phyloP scores from a whole-genome alignment of 495 filamentous ascomycete species.

The Penicillium bovifimosum region DNA sequence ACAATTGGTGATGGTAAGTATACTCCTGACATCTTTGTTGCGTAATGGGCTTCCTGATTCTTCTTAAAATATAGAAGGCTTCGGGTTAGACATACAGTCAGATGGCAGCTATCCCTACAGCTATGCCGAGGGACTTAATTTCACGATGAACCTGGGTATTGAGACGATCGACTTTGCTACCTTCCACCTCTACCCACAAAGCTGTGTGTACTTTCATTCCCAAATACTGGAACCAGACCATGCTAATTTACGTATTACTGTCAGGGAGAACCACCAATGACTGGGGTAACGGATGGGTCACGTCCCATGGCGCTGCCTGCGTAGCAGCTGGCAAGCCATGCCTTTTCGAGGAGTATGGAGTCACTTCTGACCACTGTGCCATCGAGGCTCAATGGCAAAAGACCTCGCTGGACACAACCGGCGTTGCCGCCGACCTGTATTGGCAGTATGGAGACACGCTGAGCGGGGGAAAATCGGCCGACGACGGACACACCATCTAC shows the following conservation, averaged over 20 bases:
- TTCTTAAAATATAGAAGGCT: slow-evolving; percentile 30
- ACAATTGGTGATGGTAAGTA: slow-evolving; percentile 51
- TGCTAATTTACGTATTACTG: slow-evolving; percentile 1
- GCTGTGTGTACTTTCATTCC: slow-evolving; percentile 39
- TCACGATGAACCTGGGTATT: slow-evolving; percentile 53
- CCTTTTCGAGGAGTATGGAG: slow-evolving; percentile 64
- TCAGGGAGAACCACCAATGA: slow-evolving; percentile 35
- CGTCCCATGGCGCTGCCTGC: slow-evolving; percentile 53
- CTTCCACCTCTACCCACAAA: slow-evolving; percentile 60
- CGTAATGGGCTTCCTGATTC: neutral
- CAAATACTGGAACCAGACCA: slow-evolving; percentile 21
- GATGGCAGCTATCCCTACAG: slow-evolving; percentile 56
- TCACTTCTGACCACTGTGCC: slow-evolving; percentile 36
- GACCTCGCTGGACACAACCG: slow-evolving; percentile 44
- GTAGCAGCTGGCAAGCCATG: slow-evolving; percentile 57
- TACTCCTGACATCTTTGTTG: neutral
- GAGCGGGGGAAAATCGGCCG: slow-evolving; percentile 49
- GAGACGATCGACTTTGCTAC: slow-evolving; percentile 60
- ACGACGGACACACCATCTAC: slow-evolving; percentile 60
- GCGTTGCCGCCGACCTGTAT: slow-evolving; percentile 52
- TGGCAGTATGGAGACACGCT: slow-evolving; percentile 61
- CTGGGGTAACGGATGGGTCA: slow-evolving; percentile 56
- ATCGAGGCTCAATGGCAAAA: slow-evolving; percentile 55
- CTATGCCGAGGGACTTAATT: slow-evolving; percentile 57
- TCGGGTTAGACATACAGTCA: slow-evolving; percentile 34